phyloP scores from a whole-genome alignment of 2,329 filamentous ascomycete genomes.

The Chaetomium sp. region DNA sequence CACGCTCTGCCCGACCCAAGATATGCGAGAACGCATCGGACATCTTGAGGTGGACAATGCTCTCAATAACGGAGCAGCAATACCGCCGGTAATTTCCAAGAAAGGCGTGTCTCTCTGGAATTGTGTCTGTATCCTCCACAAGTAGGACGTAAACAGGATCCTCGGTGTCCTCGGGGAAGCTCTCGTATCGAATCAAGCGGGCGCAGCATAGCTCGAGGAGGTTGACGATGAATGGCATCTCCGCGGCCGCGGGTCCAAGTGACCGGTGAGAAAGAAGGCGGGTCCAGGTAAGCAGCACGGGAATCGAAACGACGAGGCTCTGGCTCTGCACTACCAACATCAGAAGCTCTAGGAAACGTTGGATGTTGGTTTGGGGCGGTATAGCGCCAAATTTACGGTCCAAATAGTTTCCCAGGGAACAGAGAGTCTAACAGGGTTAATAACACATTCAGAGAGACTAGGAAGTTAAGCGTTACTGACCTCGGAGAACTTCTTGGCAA shows the following conservation, averaged over 20 bases:
- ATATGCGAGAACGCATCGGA: constrained; percentile 84
- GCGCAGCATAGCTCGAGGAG: constrained; percentile 78
- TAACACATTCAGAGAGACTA: neutral
- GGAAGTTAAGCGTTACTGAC: constrained; percentile 37
- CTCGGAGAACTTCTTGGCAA: constrained; percentile 92
- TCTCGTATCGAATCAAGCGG: constrained; percentile 81
- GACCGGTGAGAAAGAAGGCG: constrained; percentile 66
- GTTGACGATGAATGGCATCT: constrained; percentile 61
- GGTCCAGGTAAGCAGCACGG: constrained; percentile 84
- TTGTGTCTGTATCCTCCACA: constrained; percentile 88
- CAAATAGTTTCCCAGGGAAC: constrained; percentile 76
- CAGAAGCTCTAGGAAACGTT: constrained; percentile 72
- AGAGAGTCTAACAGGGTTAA: constrained; percentile 59
- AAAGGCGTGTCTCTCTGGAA: constrained; percentile 90
- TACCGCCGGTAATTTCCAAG: constrained; percentile 92
- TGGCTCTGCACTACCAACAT: constrained; percentile 73
- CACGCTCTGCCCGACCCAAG: constrained; percentile 67
- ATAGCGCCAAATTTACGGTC: constrained; percentile 67
- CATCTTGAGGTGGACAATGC: constrained; percentile 73
- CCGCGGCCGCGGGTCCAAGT: constrained; percentile 58
- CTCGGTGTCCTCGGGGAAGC: constrained; percentile 71
- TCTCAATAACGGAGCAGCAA: constrained; percentile 79
- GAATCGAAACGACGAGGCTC: constrained; percentile 89
- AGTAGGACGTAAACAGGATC: constrained; percentile 77
- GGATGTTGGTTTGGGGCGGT: constrained; percentile 57